Evolutionary conservation across 2,329 filamentous ascomycete species (phyloP), one percentile per base, ranked within the genome.

Genomic region (Fusarium dlaminii): DNA sequence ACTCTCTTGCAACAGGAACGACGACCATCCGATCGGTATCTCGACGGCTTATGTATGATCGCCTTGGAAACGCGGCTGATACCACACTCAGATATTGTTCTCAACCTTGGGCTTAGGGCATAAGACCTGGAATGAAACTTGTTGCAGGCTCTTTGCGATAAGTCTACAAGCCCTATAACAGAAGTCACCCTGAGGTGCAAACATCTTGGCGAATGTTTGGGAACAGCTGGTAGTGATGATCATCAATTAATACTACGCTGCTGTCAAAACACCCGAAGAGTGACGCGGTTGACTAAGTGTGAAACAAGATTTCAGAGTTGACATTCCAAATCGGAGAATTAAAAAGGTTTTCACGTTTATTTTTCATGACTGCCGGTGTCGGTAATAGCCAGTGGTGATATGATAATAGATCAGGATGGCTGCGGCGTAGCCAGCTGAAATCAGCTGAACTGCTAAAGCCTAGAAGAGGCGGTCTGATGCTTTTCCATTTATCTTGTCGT

Each of bases 1-100:
- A 77, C 75, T 30, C 55, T 69, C 66, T 66, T 77, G 75, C 74
- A 66, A 77, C 75, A 66, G 59, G 69, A 66, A 68, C 43, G 37
- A 46, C 55, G 49, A 57, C 43, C 52, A 63, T 69, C 63, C 68
- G 75, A 46, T 66, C 45, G 27, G 32, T 51, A 54, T 42, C 63
- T 68, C 51, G 60, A 70, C 73, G 70, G 64, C 42, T 68, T 24
- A 18, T 74, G 75, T 74, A 49, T 76, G 62, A 77, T 76, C 64
- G 62, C 36, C 69, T 69, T 34, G 51, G 66, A 61, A 69, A 65
- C 71, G 51, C 51, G n/a, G 40, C 59, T 60, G 62, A 77, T 68
- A 74, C 42, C 52, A 63, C 27, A 55, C 40, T 52, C 49, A 39
- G 46, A 43, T 61, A 64, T 43, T 27, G 24, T 43, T 34, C 36